Conservation (phyloP, 2,329 filamentous ascomycete species). For the Rutstroemia sydowiana region DNA sequence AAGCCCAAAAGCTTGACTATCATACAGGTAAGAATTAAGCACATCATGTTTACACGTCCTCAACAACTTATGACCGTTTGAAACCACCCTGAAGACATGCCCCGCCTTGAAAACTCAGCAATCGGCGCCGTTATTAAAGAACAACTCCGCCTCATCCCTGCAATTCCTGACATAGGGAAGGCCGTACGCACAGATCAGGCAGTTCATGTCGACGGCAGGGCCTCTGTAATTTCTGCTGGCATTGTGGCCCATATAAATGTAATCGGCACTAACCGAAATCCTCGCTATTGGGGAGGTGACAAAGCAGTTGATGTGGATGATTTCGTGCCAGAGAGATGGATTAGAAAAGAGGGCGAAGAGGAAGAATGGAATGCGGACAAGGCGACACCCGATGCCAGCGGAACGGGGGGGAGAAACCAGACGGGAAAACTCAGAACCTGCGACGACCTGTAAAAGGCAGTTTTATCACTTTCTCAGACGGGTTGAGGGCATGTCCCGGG, state of each 20-base stretch:
- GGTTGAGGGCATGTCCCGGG: slow-evolving; percentile 33
- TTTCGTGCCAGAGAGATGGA: slow-evolving; percentile 52
- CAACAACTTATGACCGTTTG: no score
- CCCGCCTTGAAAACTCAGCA: slow-evolving; percentile 23
- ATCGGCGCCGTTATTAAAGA: slow-evolving; percentile 37
- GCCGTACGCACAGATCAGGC: not conserved
- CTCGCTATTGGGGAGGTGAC: slow-evolving; percentile 62
- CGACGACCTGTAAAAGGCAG: slow-evolving; percentile 25
- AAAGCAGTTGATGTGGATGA: slow-evolving; percentile 27
- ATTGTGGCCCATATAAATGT: slow-evolving; percentile 40
- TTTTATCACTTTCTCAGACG: slow-evolving; percentile 31
- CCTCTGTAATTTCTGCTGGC: slow-evolving; percentile 18
- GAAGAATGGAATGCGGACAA: not conserved
- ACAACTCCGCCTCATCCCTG: slow-evolving; percentile 46
- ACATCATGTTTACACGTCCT: no score
- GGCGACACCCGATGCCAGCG: slow-evolving; percentile 1
- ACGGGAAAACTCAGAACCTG: no score
- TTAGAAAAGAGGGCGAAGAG: slow-evolving; percentile 21
- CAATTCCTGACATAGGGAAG: slow-evolving; percentile 44
- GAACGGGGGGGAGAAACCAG: no score
- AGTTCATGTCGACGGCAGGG: slow-evolving; percentile 23
- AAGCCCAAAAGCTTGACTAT: no score
- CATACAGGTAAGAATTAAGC: no score
- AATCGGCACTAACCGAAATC: slow-evolving; percentile 43
- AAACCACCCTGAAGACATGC: slow-evolving; percentile 20